Evolutionary conservation across 1,284 basidiomycete genomes (phyloP), one percentile per base, ranked within the genome.

Genomic region (Thelephora terrestris): DNA sequence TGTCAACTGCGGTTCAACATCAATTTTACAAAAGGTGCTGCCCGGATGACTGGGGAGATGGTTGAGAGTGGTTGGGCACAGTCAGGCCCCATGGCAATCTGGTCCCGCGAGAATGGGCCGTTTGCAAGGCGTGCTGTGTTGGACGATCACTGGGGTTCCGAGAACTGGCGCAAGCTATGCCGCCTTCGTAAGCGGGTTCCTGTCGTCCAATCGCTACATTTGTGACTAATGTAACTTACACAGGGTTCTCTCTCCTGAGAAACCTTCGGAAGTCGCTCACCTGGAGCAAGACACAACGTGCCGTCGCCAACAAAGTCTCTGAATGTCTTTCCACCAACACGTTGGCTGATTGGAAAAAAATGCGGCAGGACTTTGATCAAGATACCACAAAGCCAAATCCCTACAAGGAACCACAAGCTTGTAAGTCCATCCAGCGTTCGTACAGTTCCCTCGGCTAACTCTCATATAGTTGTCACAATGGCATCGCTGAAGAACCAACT

Each of bases 61-160:
- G 47, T 56, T 14, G 58, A 60, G 46, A 29, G 52, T 4, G 48
- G 47, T 1, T 60, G 58, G 58, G 32, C 57, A 0, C 25, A 45
- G 0, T 35, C 50, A 1, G 44, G 53, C 3, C 35, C 17, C 7
- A 50, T 44, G 21, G 54, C 50, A 20, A 27, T 23, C 21, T 52
- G 56, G 38, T 55, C 56, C 52, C 46, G 44, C n/a, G n/a, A n/a
- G n/a, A n/a, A n/a, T n/a, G n/a, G n/a, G n/a, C n/a, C n/a, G n/a
- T n/a, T n/a, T n/a, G 16, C 25, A 5, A 37, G 53, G 14, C 49
- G 38, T n/a, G 56, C 55, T 17, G 47, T 48, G 9, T 21, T 56
- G n/a, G 46, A 57, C 29, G 50, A 54, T 36, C 40, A 46, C 20
- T 57, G 47, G 17, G 49, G 52, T 18, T 23, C 23, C 18, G 47